Evolutionary conservation across 2,329 filamentous ascomycete species (phyloP).

Genomic region (Endothia cerciana): DNA sequence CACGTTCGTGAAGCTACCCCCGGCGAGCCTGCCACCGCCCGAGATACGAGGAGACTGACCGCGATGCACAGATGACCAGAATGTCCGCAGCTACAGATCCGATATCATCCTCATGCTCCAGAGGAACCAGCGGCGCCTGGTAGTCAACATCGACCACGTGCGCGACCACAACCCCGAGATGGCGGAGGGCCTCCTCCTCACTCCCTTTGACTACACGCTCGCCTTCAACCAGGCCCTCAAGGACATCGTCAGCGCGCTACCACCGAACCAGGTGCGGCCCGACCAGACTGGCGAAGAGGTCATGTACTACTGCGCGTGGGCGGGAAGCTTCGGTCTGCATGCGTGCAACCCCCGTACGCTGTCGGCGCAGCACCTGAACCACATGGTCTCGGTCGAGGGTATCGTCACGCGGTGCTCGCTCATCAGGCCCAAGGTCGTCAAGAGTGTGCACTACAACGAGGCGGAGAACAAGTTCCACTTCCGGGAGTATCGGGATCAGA

Average conservation of each 20-base stretch:
- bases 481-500: slow-evolving; percentile 92
- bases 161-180: slow-evolving; percentile 84
- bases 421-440: slow-evolving; percentile 95
- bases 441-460: slow-evolving; percentile 97
- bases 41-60: slow-evolving; percentile 8
- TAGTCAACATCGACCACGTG: slow-evolving; percentile 87
- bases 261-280: slow-evolving; percentile 64
- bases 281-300: slow-evolving; percentile 78
- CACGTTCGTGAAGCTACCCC: slow-evolving; percentile 61
- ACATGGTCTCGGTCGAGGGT: slow-evolving; percentile 96
- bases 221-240: slow-evolving; percentile 92
- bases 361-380: slow-evolving; percentile 86
- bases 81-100: slow-evolving; percentile 76
- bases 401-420: slow-evolving; percentile 97
- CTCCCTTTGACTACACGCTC: slow-evolving; percentile 85
- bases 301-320: slow-evolving; percentile 95
- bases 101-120: slow-evolving; percentile 82
- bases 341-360: slow-evolving; percentile 93
- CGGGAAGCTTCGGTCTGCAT: slow-evolving; percentile 93
- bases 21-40: background rate
- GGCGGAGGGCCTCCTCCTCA: slow-evolving; percentile 75
- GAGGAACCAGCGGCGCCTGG: slow-evolving; percentile 65
- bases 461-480: slow-evolving; percentile 83
- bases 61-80: slow-evolving; percentile 49
- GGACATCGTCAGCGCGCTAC: slow-evolving; percentile 80